Percentiles rank a stretch among this genome's conserved stretches.
Conservation (phyloP, 805 yeast genomes). For the Schwanniomyces pseudopolymorphus region DNA sequence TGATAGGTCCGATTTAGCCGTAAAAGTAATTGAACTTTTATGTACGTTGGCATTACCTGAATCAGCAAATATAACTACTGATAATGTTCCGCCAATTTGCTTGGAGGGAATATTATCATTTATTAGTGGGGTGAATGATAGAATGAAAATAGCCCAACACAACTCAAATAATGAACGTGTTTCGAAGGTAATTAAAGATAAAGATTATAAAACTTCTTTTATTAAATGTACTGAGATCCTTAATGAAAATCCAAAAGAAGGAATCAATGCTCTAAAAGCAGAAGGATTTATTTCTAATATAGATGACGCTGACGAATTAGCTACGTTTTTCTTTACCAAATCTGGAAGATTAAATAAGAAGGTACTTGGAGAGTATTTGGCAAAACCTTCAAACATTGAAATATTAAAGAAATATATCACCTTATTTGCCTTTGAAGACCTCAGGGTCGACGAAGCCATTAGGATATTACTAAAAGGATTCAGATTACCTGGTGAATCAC, state of each 20-base stretch:
- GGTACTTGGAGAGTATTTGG: slow-evolving; percentile 79
- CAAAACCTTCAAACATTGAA: slow-evolving; percentile 66
- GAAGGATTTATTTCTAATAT: slow-evolving; percentile 57
- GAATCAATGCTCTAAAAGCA: slow-evolving; percentile 63
- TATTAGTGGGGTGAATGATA: slow-evolving; percentile 58
- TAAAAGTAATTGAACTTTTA: slow-evolving; percentile 63
- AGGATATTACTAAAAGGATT: slow-evolving; percentile 78
- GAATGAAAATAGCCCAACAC: slow-evolving; percentile 32
- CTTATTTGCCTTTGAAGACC: slow-evolving; percentile 69
- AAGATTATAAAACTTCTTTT: slow-evolving; percentile 67
- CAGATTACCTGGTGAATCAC: slow-evolving; percentile 96
- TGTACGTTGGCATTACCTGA: slow-evolving; percentile 84
- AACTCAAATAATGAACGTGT: slow-evolving; percentile 9
- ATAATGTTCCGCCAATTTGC: slow-evolving; percentile 90
- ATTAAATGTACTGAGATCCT: slow-evolving; percentile 72
- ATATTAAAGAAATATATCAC: slow-evolving; percentile 65
- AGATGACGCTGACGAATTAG: slow-evolving; percentile 60
- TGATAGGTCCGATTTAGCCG: slow-evolving; percentile 76
- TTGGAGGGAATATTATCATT: slow-evolving; percentile 81
- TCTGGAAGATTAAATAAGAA: slow-evolving; percentile 86
- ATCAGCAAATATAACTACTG: slow-evolving; percentile 74
- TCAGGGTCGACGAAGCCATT: slow-evolving; percentile 91
- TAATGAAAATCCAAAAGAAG: slow-evolving; percentile 77
- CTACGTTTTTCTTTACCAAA: slow-evolving; percentile 71
- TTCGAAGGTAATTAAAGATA: slow-evolving; percentile 40